Conservation (phyloP, 768 basidiomycete species). For the Tylopilus cervinicoccineus region DNA sequence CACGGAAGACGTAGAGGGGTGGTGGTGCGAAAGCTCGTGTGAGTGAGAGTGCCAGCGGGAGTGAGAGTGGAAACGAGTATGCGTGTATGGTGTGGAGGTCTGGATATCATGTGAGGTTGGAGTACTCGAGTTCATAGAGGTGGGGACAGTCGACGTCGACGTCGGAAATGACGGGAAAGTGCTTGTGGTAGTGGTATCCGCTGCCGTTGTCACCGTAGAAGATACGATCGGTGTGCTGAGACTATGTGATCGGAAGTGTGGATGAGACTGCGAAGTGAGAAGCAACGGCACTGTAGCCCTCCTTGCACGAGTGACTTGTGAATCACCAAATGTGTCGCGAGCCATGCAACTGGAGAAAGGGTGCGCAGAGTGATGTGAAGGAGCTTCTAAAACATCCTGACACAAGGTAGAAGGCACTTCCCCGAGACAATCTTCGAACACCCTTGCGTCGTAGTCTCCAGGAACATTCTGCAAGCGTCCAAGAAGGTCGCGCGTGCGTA, state of each 20-base stretch:
- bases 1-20: not conserved
- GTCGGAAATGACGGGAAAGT: conserved; percentile 7
- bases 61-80: not conserved
- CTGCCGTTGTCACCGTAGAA: conserved; percentile 1
- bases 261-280: not conserved
- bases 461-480: conserved; percentile 67
- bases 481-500: conserved; percentile 55
- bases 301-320: conserved; percentile 26
- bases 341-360: conserved; percentile 58
- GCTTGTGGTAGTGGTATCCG: conserved; percentile 3
- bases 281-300: conserved; percentile 20
- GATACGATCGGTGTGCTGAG: not conserved
- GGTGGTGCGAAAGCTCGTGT: not conserved
- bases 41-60: not conserved
- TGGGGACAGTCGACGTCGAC: not conserved
- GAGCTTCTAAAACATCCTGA: conserved; percentile 57
- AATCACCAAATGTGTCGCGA: conserved; percentile 50
- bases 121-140: not conserved
- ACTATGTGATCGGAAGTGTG: not conserved
- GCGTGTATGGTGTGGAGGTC: not conserved
- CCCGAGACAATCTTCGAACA: conserved; percentile 49
- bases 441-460: conserved; percentile 40
- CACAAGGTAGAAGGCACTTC: conserved; percentile 58
- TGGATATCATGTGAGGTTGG: not conserved
- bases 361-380: conserved; percentile 52